A percentile compares a stretch with the other conserved stretches of the same genome.
phyloP scores from a whole-genome alignment of 805 yeast genomes.

The Ogataea ganodermae region DNA sequence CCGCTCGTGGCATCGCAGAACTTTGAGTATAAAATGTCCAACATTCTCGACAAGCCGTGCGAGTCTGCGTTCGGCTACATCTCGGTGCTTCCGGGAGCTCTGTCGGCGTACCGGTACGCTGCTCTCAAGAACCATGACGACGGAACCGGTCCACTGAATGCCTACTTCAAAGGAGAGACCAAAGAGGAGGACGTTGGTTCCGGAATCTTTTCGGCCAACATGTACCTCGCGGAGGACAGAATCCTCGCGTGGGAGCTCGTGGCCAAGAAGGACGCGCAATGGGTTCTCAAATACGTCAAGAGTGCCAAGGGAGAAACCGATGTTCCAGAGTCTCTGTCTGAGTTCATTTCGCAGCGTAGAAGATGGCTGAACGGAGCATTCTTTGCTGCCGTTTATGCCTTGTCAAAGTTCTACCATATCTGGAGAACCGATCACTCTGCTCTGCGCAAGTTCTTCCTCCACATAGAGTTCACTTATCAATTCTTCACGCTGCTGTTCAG shows the following conservation, averaged over 20 bases:
- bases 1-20: conserved; percentile 96
- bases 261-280: conserved; percentile 77
- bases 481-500: conserved; percentile 77
- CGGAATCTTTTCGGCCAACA: conserved; percentile 91
- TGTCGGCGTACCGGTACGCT: conserved; percentile 89
- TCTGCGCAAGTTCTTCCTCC: conserved; percentile 77
- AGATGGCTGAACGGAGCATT: conserved; percentile 98
- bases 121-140: conserved; percentile 84
- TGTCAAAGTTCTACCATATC: conserved; percentile 79
- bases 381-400: conserved; percentile 92
- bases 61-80: conserved; percentile 93
- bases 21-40: conserved; percentile 96
- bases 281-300: conserved; percentile 90
- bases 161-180: conserved; percentile 87
- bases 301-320: conserved; percentile 96
- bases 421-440: conserved; percentile 88
- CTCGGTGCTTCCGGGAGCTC: conserved; percentile 92
- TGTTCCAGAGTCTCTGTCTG: conserved; percentile 94
- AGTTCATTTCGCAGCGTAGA: conserved; percentile 92
- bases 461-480: conserved; percentile 88
- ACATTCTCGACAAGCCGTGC: conserved; percentile 89
- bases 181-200: conserved; percentile 37
- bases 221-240: conserved; percentile 97
- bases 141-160: conserved; percentile 88
- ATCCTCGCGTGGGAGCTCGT: conserved; percentile 95